These are phyloP conservation scores for Triticum dicoccoides DNA, from an alignment of 176 grass and related monocot genomes.

Conservation along the genomic window DNA sequence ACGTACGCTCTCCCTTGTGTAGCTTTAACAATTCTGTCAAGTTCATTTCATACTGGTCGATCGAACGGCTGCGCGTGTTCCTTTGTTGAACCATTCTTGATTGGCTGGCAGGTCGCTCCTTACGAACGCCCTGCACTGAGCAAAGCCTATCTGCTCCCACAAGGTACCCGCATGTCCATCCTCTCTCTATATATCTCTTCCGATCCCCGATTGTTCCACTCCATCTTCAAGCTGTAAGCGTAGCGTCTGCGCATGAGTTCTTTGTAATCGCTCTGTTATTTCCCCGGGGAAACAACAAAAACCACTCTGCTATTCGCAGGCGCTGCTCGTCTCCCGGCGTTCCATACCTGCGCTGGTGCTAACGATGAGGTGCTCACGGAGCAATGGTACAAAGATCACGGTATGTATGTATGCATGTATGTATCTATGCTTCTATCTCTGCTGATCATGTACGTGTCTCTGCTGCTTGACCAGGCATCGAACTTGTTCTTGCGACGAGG, in stretches of 20 bases:
- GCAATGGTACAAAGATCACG: slow-evolving; percentile 79
- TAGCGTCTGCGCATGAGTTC: too few relatives aligned
- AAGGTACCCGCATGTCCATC: slow-evolving; percentile 32
- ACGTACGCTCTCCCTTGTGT: neutral
- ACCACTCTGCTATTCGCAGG: slow-evolving; percentile 21
- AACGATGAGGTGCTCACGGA: slow-evolving; percentile 56
- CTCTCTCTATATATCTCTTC: neutral
- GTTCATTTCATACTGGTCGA: too few relatives aligned
- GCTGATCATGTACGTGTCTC: neutral
- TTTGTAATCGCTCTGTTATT: neutral
- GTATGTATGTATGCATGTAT: slow-evolving; percentile 32
- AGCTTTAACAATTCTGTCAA: neutral
- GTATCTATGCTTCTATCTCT: neutral
- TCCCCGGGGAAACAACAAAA: neutral
- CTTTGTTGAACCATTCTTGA: neutral
- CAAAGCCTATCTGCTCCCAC: slow-evolving; percentile 56
- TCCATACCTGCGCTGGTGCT: slow-evolving; percentile 86
- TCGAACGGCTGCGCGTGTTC: neutral
- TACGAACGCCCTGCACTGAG: slow-evolving; percentile 73
- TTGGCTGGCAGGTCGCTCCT: slow-evolving; percentile 50
- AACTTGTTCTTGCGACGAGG: slow-evolving; percentile 73
- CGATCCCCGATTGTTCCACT: neutral
- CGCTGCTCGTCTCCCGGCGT: slow-evolving; percentile 61
- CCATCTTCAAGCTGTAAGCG: neutral
- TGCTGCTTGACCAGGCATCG: slow-evolving; percentile 46